phyloP scores from a whole-genome alignment of 78 protist species.

The Emiliania huxleyi region DNA sequence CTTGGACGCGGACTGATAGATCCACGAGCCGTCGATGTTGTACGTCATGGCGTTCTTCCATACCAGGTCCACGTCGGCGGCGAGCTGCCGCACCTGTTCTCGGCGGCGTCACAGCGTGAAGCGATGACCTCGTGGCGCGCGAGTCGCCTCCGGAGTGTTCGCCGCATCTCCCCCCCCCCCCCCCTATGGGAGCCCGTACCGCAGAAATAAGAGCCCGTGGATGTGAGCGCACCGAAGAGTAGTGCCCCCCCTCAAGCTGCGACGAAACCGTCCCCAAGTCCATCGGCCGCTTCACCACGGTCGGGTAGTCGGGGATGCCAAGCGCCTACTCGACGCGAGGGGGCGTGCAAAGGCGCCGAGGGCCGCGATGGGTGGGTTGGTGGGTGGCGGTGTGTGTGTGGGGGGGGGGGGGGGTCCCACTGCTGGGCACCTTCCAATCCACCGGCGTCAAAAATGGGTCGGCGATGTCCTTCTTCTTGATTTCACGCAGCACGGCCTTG shows the following conservation, averaged over 20 bases:
- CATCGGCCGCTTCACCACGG: constrained; percentile 36
- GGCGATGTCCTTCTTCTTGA: not conserved
- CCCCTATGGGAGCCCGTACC: too few relatives aligned
- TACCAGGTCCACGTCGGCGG: not conserved
- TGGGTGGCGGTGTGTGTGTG: too few relatives aligned
- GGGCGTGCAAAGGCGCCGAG: too few relatives aligned
- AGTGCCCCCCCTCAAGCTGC: not conserved
- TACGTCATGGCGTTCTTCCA: constrained; percentile 16
- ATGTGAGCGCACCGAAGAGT: not conserved
- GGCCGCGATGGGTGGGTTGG: too few relatives aligned
- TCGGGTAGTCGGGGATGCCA: constrained; percentile 16
- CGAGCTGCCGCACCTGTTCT: not conserved
- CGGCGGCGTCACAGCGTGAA: too few relatives aligned
- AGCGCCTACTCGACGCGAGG: too few relatives aligned
- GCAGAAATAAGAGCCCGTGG: too few relatives aligned
- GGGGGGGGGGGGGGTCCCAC: too few relatives aligned
- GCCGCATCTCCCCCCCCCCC: too few relatives aligned
- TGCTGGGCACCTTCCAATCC: constrained; percentile 34
- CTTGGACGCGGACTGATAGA: not conserved
- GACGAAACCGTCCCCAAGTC: not conserved
- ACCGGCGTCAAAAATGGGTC: constrained; percentile 27
- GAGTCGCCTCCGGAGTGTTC: too few relatives aligned
- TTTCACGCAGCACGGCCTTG: not conserved
- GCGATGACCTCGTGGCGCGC: too few relatives aligned
- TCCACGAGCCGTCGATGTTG: not conserved